Conservation (phyloP, 1,284 basidiomycete genomes). For the Ceratobasidium sp. region DNA sequence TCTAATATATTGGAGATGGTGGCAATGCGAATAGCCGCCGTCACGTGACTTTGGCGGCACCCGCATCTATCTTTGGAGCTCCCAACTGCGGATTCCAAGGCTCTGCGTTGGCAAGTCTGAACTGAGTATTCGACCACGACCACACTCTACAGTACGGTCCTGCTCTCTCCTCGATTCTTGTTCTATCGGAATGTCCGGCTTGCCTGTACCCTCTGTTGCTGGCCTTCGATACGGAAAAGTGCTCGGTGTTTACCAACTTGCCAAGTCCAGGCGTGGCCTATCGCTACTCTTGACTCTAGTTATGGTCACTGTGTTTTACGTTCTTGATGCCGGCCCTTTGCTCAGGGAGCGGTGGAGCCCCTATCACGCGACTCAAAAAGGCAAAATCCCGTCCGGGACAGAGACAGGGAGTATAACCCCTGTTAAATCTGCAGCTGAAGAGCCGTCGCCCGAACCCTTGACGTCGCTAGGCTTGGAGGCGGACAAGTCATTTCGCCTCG, state of each 20-base stretch:
- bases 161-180: neutral
- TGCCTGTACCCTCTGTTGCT: constrained; percentile 6
- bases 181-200: neutral
- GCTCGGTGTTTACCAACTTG: neutral
- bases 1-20: too few species aligned
- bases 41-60: neutral
- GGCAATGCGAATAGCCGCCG: too few species aligned
- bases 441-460: constrained; percentile 31
- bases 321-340: constrained; percentile 22
- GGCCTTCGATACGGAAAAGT: neutral
- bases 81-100: constrained; percentile 29
- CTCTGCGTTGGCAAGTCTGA: constrained; percentile 8
- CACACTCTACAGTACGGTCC: neutral
- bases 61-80: neutral
- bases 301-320: constrained; percentile 1
- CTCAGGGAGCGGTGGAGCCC: neutral
- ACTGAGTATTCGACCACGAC: neutral
- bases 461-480: constrained; percentile 49
- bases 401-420: constrained; percentile 12
- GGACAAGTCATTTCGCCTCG: constrained; percentile 48
- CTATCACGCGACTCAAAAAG: neutral
- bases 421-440: constrained; percentile 8
- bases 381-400: neutral
- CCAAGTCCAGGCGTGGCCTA: constrained; percentile 24
- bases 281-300: constrained; percentile 28